Percentiles rank a stretch among this genome's conserved stretches.
phyloP scores from a whole-genome alignment of 2,329 filamentous ascomycete species.

The Grosmannia clavigera region DNA sequence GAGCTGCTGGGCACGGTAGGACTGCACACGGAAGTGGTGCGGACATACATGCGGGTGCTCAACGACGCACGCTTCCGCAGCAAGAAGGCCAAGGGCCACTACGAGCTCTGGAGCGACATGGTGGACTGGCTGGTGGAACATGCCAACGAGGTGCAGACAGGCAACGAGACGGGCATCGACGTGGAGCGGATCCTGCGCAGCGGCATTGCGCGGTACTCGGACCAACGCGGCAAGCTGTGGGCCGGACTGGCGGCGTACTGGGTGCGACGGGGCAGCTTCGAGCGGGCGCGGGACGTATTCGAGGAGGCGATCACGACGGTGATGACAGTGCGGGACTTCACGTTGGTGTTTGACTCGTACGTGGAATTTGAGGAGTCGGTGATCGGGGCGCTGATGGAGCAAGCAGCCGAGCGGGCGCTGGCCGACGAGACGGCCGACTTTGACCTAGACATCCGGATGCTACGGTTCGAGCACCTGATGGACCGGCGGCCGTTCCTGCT shows the following conservation, averaged over 20 bases:
- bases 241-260: conserved; percentile 91
- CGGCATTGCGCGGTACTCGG: conserved; percentile 79
- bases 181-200: conserved; percentile 88
- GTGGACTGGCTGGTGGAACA: conserved; percentile 86
- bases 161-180: conserved; percentile 70
- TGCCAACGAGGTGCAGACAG: conserved; percentile 72
- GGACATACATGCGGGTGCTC: conserved; percentile 81
- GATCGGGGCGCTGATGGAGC: conserved; percentile 82
- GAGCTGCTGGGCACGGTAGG: conserved; percentile 71
- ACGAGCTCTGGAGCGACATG: conserved; percentile 97
- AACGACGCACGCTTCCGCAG: conserved; percentile 86
- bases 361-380: conserved; percentile 95
- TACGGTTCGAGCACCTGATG: conserved; percentile 97
- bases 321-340: conserved; percentile 97
- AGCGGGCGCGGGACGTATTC: conserved; percentile 82
- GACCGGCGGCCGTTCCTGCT: conserved; percentile 89
- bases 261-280: conserved; percentile 86
- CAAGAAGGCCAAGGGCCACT: conserved; percentile 87
- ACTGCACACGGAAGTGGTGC: conserved; percentile 82
- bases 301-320: conserved; percentile 95
- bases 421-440: conserved; percentile 87
- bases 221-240: conserved; percentile 92
- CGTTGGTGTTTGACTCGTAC: conserved; percentile 90
- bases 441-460: conserved; percentile 91
- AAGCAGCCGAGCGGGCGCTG: conserved; percentile 66